Base-by-base conservation (phyloP, 1,284 basidiomycete genomes). In the Ustilago lituana region DNA sequence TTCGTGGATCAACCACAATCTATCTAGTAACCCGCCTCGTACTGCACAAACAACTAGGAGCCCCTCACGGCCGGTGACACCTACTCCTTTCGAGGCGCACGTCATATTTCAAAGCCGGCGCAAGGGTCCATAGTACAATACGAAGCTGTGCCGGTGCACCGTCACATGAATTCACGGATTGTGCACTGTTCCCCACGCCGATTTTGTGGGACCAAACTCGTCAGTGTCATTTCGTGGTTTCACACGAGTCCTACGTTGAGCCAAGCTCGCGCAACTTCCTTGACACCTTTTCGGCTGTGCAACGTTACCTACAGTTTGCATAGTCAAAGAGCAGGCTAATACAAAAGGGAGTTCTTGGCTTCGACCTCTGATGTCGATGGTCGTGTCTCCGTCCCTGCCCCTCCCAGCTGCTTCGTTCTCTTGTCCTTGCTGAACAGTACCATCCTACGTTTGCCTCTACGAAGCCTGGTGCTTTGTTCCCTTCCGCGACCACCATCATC, bases 1-100 rank as follows among this genome's bases (percentile, higher is more conserved):
- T 33, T 32, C 19, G 22, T 37, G 59, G 59, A 62, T 62, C 59
- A 62, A 55, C 1, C 47, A 62, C 41, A 55, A 40, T 62, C 52
- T 61, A 61, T 35, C 40, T 39, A 37, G 37, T 47, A 55, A 31
- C 24, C 38, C 31, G 12, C 6, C 10, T 31, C 22, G n/a, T n/a
- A n/a, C n/a, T n/a, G n/a, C n/a, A n/a, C n/a, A n/a, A n/a, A n/a
- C n/a, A n/a, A n/a, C n/a, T n/a, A n/a, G n/a, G n/a, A n/a, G n/a
- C n/a, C n/a, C n/a, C n/a, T n/a, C n/a, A n/a, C n/a, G n/a, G n/a
- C n/a, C n/a, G n/a, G n/a, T n/a, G n/a, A n/a, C n/a, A n/a, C n/a
- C n/a, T n/a, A n/a, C n/a, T n/a, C n/a, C n/a, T n/a, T n/a, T n/a
- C n/a, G n/a, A n/a, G n/a, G n/a, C n/a, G n/a, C n/a, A n/a, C n/a